A percentile compares a stretch with the other conserved stretches of the same genome.
These are phyloP conservation scores for Paramecium bursaria DNA, from an alignment of 73 alveolate species.

Conservation along the genomic window DNA sequence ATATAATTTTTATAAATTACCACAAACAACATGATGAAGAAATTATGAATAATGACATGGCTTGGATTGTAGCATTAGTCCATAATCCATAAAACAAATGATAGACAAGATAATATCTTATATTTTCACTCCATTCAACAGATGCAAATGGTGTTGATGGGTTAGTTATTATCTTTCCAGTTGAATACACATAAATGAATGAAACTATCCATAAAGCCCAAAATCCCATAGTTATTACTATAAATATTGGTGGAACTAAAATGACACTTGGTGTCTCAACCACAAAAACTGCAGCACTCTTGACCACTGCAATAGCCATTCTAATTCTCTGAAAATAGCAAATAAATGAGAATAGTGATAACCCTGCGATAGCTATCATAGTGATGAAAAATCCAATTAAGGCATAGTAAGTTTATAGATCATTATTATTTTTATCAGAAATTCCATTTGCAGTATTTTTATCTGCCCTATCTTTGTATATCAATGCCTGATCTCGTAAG, in stretches of 20 bases:
- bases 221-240: conserved; percentile 78
- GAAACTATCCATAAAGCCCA: conserved; percentile 88
- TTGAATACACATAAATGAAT: conserved; percentile 83
- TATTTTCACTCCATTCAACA: conserved; percentile 92
- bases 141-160: conserved; percentile 81
- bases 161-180: conserved; percentile 88
- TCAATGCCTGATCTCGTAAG: conserved; percentile 3
- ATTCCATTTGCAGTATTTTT: conserved; percentile 25
- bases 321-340: conserved; percentile 93
- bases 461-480: conserved; percentile 14
- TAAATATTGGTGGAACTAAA: conserved; percentile 92
- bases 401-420: conserved; percentile 43
- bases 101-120: conserved; percentile 86
- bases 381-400: conserved; percentile 20
- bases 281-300: conserved; percentile 92
- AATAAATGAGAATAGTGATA: conserved; percentile 75
- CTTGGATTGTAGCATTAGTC: conserved; percentile 56
- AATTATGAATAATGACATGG: conserved; percentile 35
- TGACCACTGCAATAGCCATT: conserved; percentile 91
- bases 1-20: conserved; percentile 1
- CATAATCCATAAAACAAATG: conserved; percentile 66
- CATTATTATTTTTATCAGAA: conserved; percentile 11
- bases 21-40: conserved; percentile 60
- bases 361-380: conserved; percentile 73
- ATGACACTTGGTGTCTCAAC: conserved; percentile 78